Evolutionary conservation across 345 rosid species (phyloP).

Genomic region (Eucalyptus brandiana): DNA sequence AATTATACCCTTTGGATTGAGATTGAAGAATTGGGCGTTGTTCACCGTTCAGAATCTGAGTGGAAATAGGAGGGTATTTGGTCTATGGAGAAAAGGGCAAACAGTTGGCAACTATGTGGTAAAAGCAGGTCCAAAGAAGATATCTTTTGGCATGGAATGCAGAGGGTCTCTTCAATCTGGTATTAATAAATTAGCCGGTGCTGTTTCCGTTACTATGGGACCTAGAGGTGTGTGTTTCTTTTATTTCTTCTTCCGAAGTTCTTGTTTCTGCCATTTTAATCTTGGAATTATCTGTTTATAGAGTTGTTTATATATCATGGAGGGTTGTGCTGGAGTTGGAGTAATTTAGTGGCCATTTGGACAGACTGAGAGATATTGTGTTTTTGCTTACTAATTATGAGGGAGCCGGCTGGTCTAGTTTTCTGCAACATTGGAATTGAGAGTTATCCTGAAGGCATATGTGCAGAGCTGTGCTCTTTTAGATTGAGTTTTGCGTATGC

Average conservation of each 20-base stretch:
- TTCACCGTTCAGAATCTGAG: neutral
- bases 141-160: conserved; percentile 51
- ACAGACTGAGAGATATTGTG: neutral
- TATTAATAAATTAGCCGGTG: conserved; percentile 78
- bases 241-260: neutral
- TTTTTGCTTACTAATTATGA: neutral
- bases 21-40: neutral
- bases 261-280: neutral
- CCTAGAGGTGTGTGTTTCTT: conserved; percentile 38
- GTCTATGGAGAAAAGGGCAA: neutral
- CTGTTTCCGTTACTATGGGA: conserved; percentile 76
- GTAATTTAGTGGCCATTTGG: neutral
- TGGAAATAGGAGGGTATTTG: neutral
- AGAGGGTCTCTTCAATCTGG: conserved; percentile 64
- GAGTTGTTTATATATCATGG: neutral
- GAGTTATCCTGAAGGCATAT: neutral
- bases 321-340: neutral
- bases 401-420: neutral
- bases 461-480: neutral
- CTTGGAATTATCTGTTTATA: conserved; percentile 17
- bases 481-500: neutral
- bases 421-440: neutral
- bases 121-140: conserved; percentile 54
- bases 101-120: conserved; percentile 3
- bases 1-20: neutral